phyloP scores from a whole-genome alignment of 2,329 filamentous ascomycete species.

The Colletotrichum kahawae region DNA sequence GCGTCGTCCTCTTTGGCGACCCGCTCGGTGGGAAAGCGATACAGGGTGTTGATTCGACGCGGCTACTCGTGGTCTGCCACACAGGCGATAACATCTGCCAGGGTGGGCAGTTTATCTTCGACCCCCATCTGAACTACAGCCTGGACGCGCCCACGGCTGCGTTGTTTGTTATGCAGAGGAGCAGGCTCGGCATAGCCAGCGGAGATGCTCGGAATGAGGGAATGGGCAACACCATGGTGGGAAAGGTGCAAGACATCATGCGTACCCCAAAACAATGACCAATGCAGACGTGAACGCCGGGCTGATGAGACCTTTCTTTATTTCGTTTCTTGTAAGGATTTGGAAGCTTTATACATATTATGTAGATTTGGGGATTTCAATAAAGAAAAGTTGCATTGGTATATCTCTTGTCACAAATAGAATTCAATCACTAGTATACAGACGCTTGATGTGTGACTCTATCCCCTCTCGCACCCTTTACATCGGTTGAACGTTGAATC shows the following conservation, averaged over 20 bases:
- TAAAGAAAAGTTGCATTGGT: not conserved
- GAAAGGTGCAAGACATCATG: slow-evolving; percentile 20
- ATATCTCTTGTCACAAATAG: not conserved
- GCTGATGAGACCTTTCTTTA: not conserved
- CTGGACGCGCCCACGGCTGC: slow-evolving; percentile 22
- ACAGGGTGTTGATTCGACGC: slow-evolving; percentile 24
- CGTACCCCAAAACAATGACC: not conserved
- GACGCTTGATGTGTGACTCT: not conserved
- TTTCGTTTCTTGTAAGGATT: not conserved
- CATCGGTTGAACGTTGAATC: not conserved
- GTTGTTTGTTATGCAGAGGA: slow-evolving; percentile 27
- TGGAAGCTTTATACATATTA: not conserved
- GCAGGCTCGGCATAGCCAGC: slow-evolving; percentile 27
- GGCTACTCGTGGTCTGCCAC: slow-evolving; percentile 30
- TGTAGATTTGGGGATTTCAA: not conserved
- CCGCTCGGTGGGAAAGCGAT: slow-evolving; percentile 25
- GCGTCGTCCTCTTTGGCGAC: slow-evolving; percentile 37
- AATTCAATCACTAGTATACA: not conserved
- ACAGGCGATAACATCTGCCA: slow-evolving; percentile 33
- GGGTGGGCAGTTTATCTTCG: slow-evolving; percentile 8
- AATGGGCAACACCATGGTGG: slow-evolving; percentile 24
- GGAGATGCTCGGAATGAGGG: slow-evolving; percentile 27
- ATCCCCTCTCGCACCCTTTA: not conserved
- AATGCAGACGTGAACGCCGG: not conserved
- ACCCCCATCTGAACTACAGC: slow-evolving; percentile 21